A percentile compares a stretch with the other conserved stretches of the same genome.
Conservation (phyloP, 2,329 filamentous ascomycete genomes). For the Ophiocordyceps robertsii region DNA sequence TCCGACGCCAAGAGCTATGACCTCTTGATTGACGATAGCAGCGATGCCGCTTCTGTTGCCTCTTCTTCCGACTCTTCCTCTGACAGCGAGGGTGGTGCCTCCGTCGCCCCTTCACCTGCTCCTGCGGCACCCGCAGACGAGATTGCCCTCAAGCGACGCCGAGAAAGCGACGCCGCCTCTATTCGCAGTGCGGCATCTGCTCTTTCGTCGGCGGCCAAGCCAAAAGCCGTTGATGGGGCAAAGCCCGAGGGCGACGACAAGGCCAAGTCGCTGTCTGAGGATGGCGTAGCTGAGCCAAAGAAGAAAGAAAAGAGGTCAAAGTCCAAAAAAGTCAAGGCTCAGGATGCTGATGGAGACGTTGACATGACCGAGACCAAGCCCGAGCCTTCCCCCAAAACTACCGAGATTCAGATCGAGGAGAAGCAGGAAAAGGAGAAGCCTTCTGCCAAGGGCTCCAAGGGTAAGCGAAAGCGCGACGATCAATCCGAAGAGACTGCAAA, state of each 20-base stretch:
- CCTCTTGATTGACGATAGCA: slow-evolving; percentile 2
- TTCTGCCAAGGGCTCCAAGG: slow-evolving; percentile 15
- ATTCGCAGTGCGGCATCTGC: slow-evolving; percentile 9
- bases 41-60: slow-evolving; percentile 6
- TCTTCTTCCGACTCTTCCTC: slow-evolving; percentile 7
- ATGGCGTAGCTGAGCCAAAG: not conserved
- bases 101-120: slow-evolving; percentile 8
- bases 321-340: not conserved
- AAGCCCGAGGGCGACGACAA: not conserved
- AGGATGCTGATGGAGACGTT: not conserved
- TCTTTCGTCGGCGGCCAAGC: slow-evolving; percentile 1
- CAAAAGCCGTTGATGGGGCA: slow-evolving; percentile 4
- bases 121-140: slow-evolving; percentile 14
- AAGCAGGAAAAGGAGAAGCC: too few relatives aligned
- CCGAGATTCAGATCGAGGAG: not conserved
- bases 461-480: slow-evolving; percentile 21
- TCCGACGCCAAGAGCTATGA: slow-evolving; percentile 4
- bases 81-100: slow-evolving; percentile 10
- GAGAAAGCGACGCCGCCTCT: slow-evolving; percentile 15
- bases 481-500: slow-evolving; percentile 4
- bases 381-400: not conserved
- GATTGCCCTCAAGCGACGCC: slow-evolving; percentile 16
- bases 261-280: not conserved
- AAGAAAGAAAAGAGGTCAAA: slow-evolving; percentile 6
- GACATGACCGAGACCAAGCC: not conserved